Evolutionary conservation across 2,329 filamentous ascomycete genomes (phyloP).

Genomic region (Corynespora cassiicola): DNA sequence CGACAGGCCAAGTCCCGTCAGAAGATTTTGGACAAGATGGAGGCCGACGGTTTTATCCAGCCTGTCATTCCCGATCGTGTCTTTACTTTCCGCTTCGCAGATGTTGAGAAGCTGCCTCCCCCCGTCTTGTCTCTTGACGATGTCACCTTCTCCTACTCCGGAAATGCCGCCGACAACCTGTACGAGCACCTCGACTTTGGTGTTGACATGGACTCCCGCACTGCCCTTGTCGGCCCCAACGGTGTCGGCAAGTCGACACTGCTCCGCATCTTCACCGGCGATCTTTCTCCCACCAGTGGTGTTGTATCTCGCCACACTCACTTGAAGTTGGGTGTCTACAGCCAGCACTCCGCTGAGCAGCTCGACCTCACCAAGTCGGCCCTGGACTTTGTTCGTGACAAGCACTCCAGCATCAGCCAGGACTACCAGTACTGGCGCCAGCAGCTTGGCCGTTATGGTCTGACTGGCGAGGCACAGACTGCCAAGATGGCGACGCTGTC

Average conservation of each 20-base stretch:
- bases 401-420: conserved; percentile 86
- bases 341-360: conserved; percentile 97
- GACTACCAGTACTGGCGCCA: conserved; percentile 99
- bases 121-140: conserved; percentile 96
- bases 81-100: conserved; percentile 97
- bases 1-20: conserved; percentile 98
- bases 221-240: conserved; percentile 95
- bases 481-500: conserved; percentile 97
- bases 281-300: conserved; percentile 84
- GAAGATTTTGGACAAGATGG: conserved; percentile 99
- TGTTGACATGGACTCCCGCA: conserved; percentile 99
- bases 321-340: conserved; percentile 97
- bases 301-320: conserved; percentile 91
- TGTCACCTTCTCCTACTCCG: conserved; percentile 98
- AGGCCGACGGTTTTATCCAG: conserved; percentile 98
- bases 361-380: conserved; percentile 97
- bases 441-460: conserved; percentile 92
- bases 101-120: conserved; percentile 98
- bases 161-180: conserved; percentile 84
- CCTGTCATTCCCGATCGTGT: conserved; percentile 83
- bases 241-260: conserved; percentile 99
- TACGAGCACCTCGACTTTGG: conserved; percentile 97
- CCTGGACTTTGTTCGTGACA: conserved; percentile 96
- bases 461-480: conserved; percentile 92
- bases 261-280: conserved; percentile 94